Base-by-base conservation (phyloP, 768 basidiomycete genomes). In the Suillus ampliporus region DNA sequence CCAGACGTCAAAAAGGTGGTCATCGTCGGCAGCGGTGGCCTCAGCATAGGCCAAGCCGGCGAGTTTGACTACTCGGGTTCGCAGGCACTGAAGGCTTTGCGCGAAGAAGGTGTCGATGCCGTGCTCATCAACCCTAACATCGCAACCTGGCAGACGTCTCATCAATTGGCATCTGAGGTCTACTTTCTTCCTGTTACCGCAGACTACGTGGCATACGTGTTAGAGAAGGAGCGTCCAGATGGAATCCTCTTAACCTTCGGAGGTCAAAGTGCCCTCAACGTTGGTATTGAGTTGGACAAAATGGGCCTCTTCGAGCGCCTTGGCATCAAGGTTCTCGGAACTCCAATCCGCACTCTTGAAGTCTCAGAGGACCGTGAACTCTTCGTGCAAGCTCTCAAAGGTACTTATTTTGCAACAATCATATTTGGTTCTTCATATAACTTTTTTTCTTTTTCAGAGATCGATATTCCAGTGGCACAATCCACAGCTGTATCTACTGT, bases 41-140 rank as follows among this genome's bases (percentile, higher is more conserved):
- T 99, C 51, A 91, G 89, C 70, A 99, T 99, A 61, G 97, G 97
- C 34, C 97, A 99, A 77, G 97, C 97, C 5, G 97, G 97, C 76
- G 97, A 99, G 79, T 99, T 99, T 77, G 97, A 99, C 76, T 99
- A 99, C 76, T 98, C 97, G 21, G 97, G 97, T 51, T 98, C 97
- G 7, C 97, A 99, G 78, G 97, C 97, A 11, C 88, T 99, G 78
- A 99, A 99, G 76, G 97, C 97, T 17, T 88, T 99, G 58, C 88
- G 90, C 68, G 97, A 99, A 77, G 94, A 96, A 75, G 96, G 96
- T 58, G 89, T 99, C 57, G 86, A 92, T 61, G 93, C 95, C 37
- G 89, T 99, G 65, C 89, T 99, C 66, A 94, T 99, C 76, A 99
- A 99, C 77, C 97, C 97, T 52, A 99, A 99, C 74, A 98, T 99